Evolutionary conservation across 208 protist species (phyloP), one percentile per base, ranked within the genome.

Genomic region (Phytomonas francai): DNA sequence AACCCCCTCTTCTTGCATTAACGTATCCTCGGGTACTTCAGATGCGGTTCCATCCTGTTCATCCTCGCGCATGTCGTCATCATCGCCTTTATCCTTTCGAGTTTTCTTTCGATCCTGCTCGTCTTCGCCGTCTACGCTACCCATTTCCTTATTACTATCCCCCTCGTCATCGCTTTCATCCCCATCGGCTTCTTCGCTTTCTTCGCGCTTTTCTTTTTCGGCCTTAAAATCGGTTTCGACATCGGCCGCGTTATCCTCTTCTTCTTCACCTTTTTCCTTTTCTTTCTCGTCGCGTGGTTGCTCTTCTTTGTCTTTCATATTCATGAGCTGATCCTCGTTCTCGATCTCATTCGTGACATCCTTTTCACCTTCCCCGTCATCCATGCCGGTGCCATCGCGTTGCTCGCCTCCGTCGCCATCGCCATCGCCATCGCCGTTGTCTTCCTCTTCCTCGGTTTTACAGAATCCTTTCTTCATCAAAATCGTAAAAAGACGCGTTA

Each of bases 311-410:
- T 97, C 92, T 67, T 95, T 90, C 73, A 90, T 91, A 68, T 88
- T 90, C 90, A 98, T 94, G 22, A 94, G 78, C 81, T 97, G 91
- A 62, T 98, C 94, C 74, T 99, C 98, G 73, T 99, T 93, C 29
- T 99, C 92, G 31, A 99, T 98, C 84, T 99, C 72, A 56, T 99
- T 91, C 25, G 87, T 97, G 27, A 99, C 97, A 75, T 99, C 98
- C 65, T 99, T 98, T 72, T 98, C 90, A 65, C 99, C 99, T 59
- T 98, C 63, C 34, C 98, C 98, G 66, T 99, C 98, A 69, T 98
- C 98, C 94, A 99, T 99, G 54, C 98, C 98, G 22, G 97, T 99
- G 42, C 98, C 98, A 22, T 91, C 85, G 51, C 88, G 72, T 72
- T 80, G 83, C 11, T 76, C 77, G 9, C 85, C 85, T 33, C 83